phyloP scores from a whole-genome alignment of 192 early-diverging fungal genomes.

The Backusella morwellensis region DNA sequence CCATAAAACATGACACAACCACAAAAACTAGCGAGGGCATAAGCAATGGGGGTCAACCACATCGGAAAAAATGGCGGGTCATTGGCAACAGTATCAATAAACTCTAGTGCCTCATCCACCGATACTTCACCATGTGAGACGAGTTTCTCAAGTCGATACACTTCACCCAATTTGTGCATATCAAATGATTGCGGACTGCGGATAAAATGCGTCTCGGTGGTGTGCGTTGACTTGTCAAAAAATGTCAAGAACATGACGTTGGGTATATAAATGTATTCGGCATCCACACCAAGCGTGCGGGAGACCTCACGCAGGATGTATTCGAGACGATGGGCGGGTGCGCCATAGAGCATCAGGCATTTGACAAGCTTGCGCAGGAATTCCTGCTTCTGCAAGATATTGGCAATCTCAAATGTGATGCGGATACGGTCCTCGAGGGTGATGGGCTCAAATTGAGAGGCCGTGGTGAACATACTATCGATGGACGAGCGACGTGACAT shows the following conservation, averaged over 20 bases:
- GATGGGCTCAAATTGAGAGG: constrained; percentile 29
- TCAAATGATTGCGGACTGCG: constrained; percentile 57
- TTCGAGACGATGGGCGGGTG: constrained; percentile 67
- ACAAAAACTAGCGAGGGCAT: constrained; percentile 53
- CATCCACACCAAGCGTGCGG: constrained; percentile 55
- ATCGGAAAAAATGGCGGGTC: constrained; percentile 54
- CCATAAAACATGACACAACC: constrained; percentile 66
- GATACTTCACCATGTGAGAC: constrained; percentile 60
- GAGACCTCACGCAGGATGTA: constrained; percentile 62
- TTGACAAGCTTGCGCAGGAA: constrained; percentile 60
- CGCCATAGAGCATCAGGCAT: constrained; percentile 66
- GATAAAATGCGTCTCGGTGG: constrained; percentile 72
- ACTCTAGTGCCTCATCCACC: constrained; percentile 61
- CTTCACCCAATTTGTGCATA: constrained; percentile 62
- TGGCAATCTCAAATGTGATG: constrained; percentile 57
- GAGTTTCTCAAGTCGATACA: constrained; percentile 59
- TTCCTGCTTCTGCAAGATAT: constrained; percentile 70
- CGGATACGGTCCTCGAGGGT: constrained; percentile 46
- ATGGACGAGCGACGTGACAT: constrained; percentile 25
- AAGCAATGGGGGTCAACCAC: constrained; percentile 55
- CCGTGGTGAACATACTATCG: constrained; percentile 28
- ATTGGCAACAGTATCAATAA: constrained; percentile 55
- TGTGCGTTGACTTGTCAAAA: constrained; percentile 65
- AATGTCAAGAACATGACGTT: constrained; percentile 72
- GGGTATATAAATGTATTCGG: constrained; percentile 65